Base-by-base conservation (phyloP, 1,284 basidiomycete species). In the Trichosporon coremiiforme region DNA sequence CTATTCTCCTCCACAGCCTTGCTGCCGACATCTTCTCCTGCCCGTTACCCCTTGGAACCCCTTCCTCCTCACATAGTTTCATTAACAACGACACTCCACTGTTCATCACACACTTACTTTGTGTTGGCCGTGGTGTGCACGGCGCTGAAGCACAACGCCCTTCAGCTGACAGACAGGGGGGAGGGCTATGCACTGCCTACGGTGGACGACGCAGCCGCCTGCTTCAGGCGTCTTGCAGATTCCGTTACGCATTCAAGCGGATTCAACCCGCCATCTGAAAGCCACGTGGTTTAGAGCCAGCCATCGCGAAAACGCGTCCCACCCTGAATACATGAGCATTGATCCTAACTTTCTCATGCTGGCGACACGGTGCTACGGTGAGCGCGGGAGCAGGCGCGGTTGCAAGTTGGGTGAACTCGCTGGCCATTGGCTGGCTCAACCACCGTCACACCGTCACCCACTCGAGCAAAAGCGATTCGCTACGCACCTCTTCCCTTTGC, bases 401-500 rank as follows among this genome's bases (percentile, higher is more conserved):
- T 4, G 10, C 9, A n/a, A 31, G 15, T 7, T 17, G 29, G 31
- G 31, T 31, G 3, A n/a, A 17, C 17, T 33, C 13, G 57, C 29
- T 33, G 29, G 57, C n/a, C 57, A 60, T 60, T 60, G 57, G 57
- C 47, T n/a, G n/a, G n/a, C n/a, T 53, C n/a, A 53, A 20, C 47
- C 45, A 22, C 13, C 29, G 22, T 17, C n/a, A 33, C 29, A 25
- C 57, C 57, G 57, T 60, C 31, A 60, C 57, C 57, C 1, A 60
- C 31, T 33, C 57, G 31, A 60, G 57, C 57, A 60, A 60, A 60
- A 60, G 57, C 57, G 17, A 60, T 60, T 33, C 57, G 31, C 57
- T 33, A 15, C 31, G 15, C 29, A 60, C 13, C 31, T 7, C 57
- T 8, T 33, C 29, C 29, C 31, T 33, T 60, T 35, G 31, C 57